phyloP scores from a whole-genome alignment of 2,329 filamentous ascomycete species.

The Pyricularia sp. region DNA sequence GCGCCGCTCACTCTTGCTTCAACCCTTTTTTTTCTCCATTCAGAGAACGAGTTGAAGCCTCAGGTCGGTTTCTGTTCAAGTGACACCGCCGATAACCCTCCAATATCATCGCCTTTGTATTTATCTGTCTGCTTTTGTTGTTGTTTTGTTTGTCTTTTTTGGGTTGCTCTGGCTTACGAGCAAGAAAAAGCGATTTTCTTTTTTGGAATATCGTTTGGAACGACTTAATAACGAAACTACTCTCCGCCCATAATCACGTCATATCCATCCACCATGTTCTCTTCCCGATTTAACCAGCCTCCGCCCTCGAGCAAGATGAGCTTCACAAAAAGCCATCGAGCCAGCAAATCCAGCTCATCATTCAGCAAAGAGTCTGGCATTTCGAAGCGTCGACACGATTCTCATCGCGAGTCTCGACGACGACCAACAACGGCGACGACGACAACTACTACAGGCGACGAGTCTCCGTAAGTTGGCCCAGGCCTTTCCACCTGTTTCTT shows the following conservation, averaged over 20 bases:
- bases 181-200: not conserved
- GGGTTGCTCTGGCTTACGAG: not conserved
- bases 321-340: constrained; percentile 43
- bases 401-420: constrained; percentile 41
- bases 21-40: not conserved
- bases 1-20: not conserved
- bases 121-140: not conserved
- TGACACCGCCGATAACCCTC: not conserved
- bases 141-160: not conserved
- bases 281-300: constrained; percentile 4
- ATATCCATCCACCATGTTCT: constrained; percentile 1
- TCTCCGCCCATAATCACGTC: not conserved
- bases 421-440: constrained; percentile 38
- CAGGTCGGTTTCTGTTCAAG: not conserved
- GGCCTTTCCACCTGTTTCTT: not conserved
- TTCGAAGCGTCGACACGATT: constrained; percentile 44
- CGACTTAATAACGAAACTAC: not conserved
- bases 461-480: constrained; percentile 27
- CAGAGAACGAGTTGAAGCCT: not conserved
- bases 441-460: constrained; percentile 16
- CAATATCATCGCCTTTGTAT: not conserved
- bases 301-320: constrained; percentile 28
- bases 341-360: constrained; percentile 40
- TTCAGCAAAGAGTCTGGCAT: constrained; percentile 46
- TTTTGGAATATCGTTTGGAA: not conserved